Percentiles rank a stretch among this genome's conserved stretches.
Conservation (phyloP, 106 monocot species). For the Dioscorea zingiberensis region DNA sequence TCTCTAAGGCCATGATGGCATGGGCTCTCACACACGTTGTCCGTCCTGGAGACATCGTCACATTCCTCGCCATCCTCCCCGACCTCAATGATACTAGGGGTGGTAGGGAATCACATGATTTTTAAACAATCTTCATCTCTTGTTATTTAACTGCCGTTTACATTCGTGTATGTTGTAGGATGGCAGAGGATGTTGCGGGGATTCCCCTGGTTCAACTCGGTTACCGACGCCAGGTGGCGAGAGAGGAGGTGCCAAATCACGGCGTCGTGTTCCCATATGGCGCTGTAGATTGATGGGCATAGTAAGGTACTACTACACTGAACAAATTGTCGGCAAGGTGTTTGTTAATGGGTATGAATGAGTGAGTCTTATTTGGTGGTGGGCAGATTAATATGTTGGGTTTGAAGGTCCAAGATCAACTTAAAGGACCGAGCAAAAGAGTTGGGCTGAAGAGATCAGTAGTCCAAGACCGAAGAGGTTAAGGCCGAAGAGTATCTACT, state of each 20-base stretch:
- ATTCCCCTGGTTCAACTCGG: constrained; percentile 27
- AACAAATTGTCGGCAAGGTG: too few species aligned
- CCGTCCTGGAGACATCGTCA: constrained; percentile 41
- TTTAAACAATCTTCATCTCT: not conserved
- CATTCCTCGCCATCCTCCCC: constrained; percentile 38
- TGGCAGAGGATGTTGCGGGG: constrained; percentile 31
- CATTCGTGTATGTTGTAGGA: constrained; percentile 1
- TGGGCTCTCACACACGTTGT: constrained; percentile 66
- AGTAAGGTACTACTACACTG: constrained; percentile 28
- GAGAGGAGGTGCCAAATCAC: constrained; percentile 21
- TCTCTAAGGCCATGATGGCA: constrained; percentile 33
- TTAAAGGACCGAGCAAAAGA: too few species aligned
- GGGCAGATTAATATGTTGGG: constrained; percentile 43
- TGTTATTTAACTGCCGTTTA: not conserved
- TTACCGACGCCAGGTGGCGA: not conserved
- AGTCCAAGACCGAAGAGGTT: too few species aligned
- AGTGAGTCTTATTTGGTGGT: not conserved
- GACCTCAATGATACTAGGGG: not conserved
- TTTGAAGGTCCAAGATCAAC: too few species aligned
- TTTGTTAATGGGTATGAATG: too few species aligned
- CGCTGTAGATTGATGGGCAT: constrained; percentile 35
- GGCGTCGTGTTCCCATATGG: constrained; percentile 50
- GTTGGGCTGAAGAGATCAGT: too few species aligned
- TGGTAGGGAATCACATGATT: too few species aligned
- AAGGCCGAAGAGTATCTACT: too few species aligned